A percentile compares a stretch with the other conserved stretches of the same genome.
phyloP scores from a whole-genome alignment of 805 yeast genomes.

The Candida manassasensis region DNA sequence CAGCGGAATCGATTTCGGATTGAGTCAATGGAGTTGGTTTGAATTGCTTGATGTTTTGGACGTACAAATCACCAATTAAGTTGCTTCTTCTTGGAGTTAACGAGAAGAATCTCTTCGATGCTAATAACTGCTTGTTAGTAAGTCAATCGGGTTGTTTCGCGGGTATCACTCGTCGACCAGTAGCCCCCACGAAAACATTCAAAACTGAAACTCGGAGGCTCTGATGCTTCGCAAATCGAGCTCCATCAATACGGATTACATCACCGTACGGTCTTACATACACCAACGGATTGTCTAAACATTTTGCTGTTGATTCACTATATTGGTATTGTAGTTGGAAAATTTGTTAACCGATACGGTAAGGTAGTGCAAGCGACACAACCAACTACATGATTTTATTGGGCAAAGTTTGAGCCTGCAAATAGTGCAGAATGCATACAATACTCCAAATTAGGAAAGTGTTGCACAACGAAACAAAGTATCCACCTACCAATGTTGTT shows the following conservation, averaged over 20 bases:
- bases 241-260: too few species aligned
- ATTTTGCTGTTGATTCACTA: conserved; percentile 17
- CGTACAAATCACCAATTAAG: conserved; percentile 78
- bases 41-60: conserved; percentile 82
- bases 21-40: conserved; percentile 75
- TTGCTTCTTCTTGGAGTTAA: conserved; percentile 44
- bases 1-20: conserved; percentile 71
- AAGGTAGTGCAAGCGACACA: conserved; percentile 7
- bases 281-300: conserved; percentile 42
- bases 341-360: conserved; percentile 5
- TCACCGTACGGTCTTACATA: too few species aligned
- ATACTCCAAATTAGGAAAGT: too few species aligned
- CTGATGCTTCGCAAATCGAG: too few species aligned
- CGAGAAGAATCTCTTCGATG: conserved; percentile 39
- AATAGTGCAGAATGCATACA: too few species aligned
- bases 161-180: too few species aligned
- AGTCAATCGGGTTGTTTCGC: too few species aligned
- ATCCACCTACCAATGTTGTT: too few species aligned
- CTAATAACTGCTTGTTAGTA: conserved; percentile 15
- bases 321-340: not conserved
- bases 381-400: conserved; percentile 8
- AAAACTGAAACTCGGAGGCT: too few species aligned
- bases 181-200: too few species aligned
- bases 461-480: too few species aligned
- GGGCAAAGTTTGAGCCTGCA: too few species aligned